Conservation (phyloP, 2,329 filamentous ascomycete genomes). For the Paecilomyces sp. region DNA sequence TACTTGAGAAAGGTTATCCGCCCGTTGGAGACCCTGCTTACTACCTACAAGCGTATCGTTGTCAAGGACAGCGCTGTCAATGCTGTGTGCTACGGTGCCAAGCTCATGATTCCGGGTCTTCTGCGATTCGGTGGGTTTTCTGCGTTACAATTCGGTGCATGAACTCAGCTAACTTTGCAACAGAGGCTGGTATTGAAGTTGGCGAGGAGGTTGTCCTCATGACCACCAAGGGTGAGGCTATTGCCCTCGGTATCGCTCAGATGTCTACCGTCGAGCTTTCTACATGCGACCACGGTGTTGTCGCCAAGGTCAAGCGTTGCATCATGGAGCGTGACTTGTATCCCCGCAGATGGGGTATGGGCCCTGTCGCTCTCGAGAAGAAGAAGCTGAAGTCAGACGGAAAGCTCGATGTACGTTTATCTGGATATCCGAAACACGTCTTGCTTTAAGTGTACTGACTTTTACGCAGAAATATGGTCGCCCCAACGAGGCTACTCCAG, state of each 20-base stretch:
- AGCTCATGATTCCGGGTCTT: constrained; percentile 96
- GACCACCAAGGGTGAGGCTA: constrained; percentile 98
- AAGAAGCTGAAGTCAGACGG: constrained; percentile 99
- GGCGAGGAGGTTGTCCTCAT: constrained; percentile 96
- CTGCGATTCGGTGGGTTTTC: constrained; percentile 69
- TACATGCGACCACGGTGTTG: constrained; percentile 93
- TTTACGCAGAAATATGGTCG: constrained; percentile 71
- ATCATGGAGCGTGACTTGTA: constrained; percentile 99
- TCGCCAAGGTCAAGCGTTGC: constrained; percentile 97
- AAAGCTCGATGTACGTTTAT: constrained; percentile 69
- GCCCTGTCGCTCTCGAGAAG: constrained; percentile 89
- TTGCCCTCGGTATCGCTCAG: constrained; percentile 89
- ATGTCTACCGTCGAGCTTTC: constrained; percentile 98
- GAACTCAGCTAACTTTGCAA: constrained; percentile 11
- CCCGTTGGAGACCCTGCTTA: constrained; percentile 86
- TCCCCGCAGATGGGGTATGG: constrained; percentile 92
- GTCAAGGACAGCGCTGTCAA: constrained; percentile 97
- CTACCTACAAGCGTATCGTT: constrained; percentile 90
- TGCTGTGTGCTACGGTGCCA: constrained; percentile 96
- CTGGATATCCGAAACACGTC: not conserved
- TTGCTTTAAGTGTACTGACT: constrained; percentile 23
- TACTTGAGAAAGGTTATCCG: constrained; percentile 87
- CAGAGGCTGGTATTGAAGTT: constrained; percentile 82
- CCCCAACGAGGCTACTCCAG: constrained; percentile 83
- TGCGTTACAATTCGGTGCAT: not conserved